A percentile compares a stretch with the other conserved stretches of the same genome.
These are phyloP conservation scores for Cutaneotrichosporon dermatis DNA, from an alignment of 1,284 basidiomycete genomes.

Conservation along the genomic window DNA sequence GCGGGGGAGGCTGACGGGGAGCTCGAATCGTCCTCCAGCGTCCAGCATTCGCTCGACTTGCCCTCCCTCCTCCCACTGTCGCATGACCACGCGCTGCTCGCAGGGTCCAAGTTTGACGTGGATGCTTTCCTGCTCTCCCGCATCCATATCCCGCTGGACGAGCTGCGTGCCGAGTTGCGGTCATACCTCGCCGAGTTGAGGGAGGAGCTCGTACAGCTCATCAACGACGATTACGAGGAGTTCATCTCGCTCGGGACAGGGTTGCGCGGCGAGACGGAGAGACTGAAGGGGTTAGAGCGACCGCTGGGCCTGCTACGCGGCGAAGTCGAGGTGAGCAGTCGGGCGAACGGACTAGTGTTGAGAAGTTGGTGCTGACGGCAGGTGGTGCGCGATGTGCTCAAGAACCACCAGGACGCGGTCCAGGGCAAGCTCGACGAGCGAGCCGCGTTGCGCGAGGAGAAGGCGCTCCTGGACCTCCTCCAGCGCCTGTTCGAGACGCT, in stretches of 20 bases:
- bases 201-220: slow-evolving; percentile 87
- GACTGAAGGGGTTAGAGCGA: slow-evolving; percentile 61
- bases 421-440: slow-evolving; percentile 71
- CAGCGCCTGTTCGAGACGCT: slow-evolving; percentile 85
- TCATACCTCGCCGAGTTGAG: slow-evolving; percentile 78
- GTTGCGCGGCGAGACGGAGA: slow-evolving; percentile 71
- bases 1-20: not conserved
- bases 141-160: slow-evolving; percentile 76
- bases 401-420: slow-evolving; percentile 62
- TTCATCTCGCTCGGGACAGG: slow-evolving; percentile 94
- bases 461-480: slow-evolving; percentile 76
- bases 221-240: slow-evolving; percentile 96
- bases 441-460: slow-evolving; percentile 71
- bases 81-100: slow-evolving; percentile 69
- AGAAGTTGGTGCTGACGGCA: slow-evolving; percentile 6
- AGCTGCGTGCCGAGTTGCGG: slow-evolving; percentile 78
- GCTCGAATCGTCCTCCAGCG: slow-evolving; percentile 12
- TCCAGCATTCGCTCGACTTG: slow-evolving; percentile 52
- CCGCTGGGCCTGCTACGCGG: slow-evolving; percentile 63
- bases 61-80: slow-evolving; percentile 72
- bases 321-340: slow-evolving; percentile 62
- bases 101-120: slow-evolving; percentile 65
- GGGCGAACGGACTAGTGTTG: no score
- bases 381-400: slow-evolving; percentile 41
- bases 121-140: slow-evolving; percentile 86